Conservation (phyloP, 768 basidiomycete genomes). For the Rhizopogon salebrosus region DNA sequence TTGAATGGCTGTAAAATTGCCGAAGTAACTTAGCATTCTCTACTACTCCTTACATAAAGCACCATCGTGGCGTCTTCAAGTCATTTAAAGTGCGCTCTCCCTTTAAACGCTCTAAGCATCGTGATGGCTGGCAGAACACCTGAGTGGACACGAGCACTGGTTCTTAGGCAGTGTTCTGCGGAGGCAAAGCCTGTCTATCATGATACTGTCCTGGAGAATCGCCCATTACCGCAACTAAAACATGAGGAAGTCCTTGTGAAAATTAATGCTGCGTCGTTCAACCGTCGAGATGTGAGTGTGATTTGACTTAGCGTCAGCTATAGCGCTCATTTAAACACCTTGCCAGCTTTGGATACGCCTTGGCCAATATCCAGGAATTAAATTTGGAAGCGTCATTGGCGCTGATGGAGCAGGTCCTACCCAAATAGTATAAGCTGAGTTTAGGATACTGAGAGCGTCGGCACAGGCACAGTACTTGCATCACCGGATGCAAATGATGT, state of each 20-base stretch:
- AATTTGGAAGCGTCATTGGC: constrained; percentile 56
- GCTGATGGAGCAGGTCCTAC: constrained; percentile 66
- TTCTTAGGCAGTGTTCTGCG: constrained; percentile 38
- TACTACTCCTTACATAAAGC: too few relatives aligned
- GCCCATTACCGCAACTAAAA: constrained; percentile 45
- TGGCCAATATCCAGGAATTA: constrained; percentile 62
- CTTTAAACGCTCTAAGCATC: not conserved
- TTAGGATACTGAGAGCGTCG: not conserved
- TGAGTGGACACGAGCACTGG: constrained; percentile 41
- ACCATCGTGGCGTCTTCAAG: too few relatives aligned
- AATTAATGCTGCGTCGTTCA: constrained; percentile 68
- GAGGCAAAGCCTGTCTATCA: constrained; percentile 43
- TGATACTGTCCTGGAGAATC: constrained; percentile 50
- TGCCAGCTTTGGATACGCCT: constrained; percentile 68
- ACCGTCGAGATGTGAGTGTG: constrained; percentile 62
- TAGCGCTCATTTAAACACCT: not conserved
- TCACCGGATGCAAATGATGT: constrained; percentile 47
- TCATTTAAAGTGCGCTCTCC: too few relatives aligned
- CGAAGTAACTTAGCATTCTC: too few relatives aligned
- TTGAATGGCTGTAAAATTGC: too few relatives aligned
- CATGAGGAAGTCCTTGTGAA: constrained; percentile 60
- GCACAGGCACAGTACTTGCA: constrained; percentile 57
- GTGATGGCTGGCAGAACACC: constrained; percentile 23
- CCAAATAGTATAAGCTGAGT: not conserved
- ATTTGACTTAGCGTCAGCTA: not conserved